A percentile compares a stretch with the other conserved stretches of the same genome.
Evolutionary conservation across 805 yeast genomes (phyloP).

Genomic region (Pichia pseudocactophila): DNA sequence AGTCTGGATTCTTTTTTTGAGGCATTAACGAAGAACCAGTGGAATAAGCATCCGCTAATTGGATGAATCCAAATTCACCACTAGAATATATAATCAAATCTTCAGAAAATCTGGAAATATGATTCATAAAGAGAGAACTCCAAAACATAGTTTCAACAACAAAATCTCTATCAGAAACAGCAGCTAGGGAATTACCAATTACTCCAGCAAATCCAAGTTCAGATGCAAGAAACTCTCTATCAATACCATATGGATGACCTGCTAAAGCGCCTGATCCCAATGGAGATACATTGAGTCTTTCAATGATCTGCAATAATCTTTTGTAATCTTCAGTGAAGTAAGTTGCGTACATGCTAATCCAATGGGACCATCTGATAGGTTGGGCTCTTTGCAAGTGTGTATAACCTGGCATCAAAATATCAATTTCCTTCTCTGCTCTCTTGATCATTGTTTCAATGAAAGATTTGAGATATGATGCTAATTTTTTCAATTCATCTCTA

Average conservation of each 20-base stretch:
- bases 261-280: conserved; percentile 97
- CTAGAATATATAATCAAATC: conserved; percentile 94
- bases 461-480: conserved; percentile 45
- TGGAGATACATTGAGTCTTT: conserved; percentile 81
- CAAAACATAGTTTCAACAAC: conserved; percentile 94
- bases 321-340: conserved; percentile 86
- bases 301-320: conserved; percentile 71
- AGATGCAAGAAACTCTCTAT: conserved; percentile 78
- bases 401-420: conserved; percentile 95
- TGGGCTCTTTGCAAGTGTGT: conserved; percentile 98
- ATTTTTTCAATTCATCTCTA: conserved; percentile 62
- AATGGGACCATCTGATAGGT: conserved; percentile 99
- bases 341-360: conserved; percentile 92
- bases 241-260: conserved; percentile 99
- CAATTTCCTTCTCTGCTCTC: conserved; percentile 82
- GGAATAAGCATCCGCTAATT: conserved; percentile 94
- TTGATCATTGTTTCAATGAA: conserved; percentile 58
- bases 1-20: conserved; percentile 97
- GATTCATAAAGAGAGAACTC: conserved; percentile 92
- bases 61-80: conserved; percentile 92
- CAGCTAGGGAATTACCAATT: conserved; percentile 93
- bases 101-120: conserved; percentile 87
- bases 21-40: conserved; percentile 99
- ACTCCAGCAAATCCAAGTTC: conserved; percentile 75
- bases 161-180: conserved; percentile 96